phyloP scores from a whole-genome alignment of 768 basidiomycete species.

The Lentinula boryana region DNA sequence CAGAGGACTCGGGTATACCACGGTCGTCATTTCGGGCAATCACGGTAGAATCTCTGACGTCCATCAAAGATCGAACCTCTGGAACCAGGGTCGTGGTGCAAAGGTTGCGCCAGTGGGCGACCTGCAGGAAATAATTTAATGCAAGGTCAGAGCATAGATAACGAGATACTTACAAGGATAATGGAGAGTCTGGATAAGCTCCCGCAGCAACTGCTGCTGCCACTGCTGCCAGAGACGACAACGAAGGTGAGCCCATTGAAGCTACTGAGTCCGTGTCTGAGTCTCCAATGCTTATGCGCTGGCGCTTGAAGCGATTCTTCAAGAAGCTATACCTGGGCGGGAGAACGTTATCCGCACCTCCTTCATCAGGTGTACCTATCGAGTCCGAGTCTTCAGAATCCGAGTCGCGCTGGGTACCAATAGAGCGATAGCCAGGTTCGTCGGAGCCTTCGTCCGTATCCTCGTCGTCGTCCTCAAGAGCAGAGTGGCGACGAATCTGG shows the following conservation, averaged over 20 bases:
- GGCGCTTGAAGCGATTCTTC: constrained; percentile 7
- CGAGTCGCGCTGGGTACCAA: constrained; percentile 5
- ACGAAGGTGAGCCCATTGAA: constrained; percentile 2
- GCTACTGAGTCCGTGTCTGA: constrained; percentile 2
- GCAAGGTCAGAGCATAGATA: background rate
- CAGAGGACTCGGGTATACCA: constrained; percentile 1
- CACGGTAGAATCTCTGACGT: background rate
- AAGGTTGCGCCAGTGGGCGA: background rate
- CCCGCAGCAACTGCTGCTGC: constrained; percentile 4
- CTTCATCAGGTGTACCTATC: constrained; percentile 6
- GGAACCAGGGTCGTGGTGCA: constrained; percentile 5
- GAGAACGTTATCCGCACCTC: background rate
- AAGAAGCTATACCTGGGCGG: background rate
- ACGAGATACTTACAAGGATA: background rate
- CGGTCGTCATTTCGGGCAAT: constrained; percentile 2
- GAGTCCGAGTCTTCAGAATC: constrained; percentile 6
- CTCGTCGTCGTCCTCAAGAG: constrained; percentile 1
- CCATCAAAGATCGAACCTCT: constrained; percentile 5
- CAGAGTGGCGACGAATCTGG: constrained; percentile 4
- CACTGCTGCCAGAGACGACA: background rate
- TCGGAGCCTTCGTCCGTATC: background rate
- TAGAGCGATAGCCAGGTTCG: constrained; percentile 5
- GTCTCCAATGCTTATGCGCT: constrained; percentile 1
- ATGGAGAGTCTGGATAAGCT: background rate
- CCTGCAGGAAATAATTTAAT: background rate